Percentiles rank a stretch among this genome's conserved stretches.
Evolutionary conservation across 352 stramenopile genomes (phyloP).

Genomic region (Plasmopara muralis): DNA sequence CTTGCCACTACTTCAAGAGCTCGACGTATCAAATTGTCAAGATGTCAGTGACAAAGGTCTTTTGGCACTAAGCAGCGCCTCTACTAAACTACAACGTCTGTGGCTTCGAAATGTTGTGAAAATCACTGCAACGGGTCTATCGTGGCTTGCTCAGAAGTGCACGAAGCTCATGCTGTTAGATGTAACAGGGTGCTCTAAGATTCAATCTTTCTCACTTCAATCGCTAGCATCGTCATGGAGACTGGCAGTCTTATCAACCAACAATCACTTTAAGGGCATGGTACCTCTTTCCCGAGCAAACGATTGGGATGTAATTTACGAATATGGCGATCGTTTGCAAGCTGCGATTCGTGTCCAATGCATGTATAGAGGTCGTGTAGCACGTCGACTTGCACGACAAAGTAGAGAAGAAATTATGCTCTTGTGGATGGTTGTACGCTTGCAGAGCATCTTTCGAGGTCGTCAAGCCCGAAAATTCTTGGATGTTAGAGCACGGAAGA

Average conservation of each 20-base stretch:
- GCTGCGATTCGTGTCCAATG: conserved; percentile 62
- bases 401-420: conserved; percentile 47
- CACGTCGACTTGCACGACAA: conserved; percentile 28
- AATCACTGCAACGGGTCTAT: conserved; percentile 71
- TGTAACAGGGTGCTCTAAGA: conserved; percentile 41
- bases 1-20: conserved; percentile 58
- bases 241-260: conserved; percentile 36
- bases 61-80: conserved; percentile 53
- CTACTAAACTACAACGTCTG: conserved; percentile 45
- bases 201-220: conserved; percentile 48
- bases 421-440: conserved; percentile 42
- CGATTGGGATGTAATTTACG: conserved; percentile 80
- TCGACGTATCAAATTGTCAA: conserved; percentile 73
- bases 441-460: conserved; percentile 65
- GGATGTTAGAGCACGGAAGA: conserved; percentile 42
- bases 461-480: conserved; percentile 46
- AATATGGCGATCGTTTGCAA: conserved; percentile 75
- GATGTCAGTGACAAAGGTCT: conserved; percentile 75
- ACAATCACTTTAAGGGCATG: conserved; percentile 69
- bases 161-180: conserved; percentile 52
- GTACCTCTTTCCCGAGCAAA: conserved; percentile 60
- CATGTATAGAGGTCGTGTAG: conserved; percentile 51
- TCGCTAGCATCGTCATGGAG: conserved; percentile 55
- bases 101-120: conserved; percentile 52
- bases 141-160: conserved; percentile 84